phyloP scores from a whole-genome alignment of 371 early-diverging fungal genomes.

The Thermomucor indicae-seudaticae region DNA sequence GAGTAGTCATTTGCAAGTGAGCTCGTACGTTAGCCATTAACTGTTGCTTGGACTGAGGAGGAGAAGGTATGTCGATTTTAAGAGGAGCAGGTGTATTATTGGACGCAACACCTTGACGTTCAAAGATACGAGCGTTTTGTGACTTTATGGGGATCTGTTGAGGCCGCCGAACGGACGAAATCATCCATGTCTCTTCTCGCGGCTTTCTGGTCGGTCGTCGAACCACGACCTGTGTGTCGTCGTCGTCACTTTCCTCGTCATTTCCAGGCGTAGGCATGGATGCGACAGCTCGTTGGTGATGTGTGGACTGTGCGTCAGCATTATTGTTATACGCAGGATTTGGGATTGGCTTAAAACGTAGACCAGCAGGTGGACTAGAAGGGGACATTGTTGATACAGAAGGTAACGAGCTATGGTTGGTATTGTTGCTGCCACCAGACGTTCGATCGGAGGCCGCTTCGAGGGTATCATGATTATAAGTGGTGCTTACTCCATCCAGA shows the following conservation, averaged over 20 bases:
- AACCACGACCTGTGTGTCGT: constrained; percentile 12
- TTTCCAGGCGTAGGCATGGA: no score
- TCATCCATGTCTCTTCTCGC: constrained; percentile 19
- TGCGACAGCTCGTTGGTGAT: no score
- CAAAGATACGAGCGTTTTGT: constrained; percentile 17
- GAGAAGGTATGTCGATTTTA: no score
- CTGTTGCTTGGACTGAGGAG: no score
- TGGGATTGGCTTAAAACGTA: constrained; percentile 13
- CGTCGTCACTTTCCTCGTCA: constrained; percentile 1
- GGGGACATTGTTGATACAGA: background rate
- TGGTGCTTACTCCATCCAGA: constrained; percentile 7
- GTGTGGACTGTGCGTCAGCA: background rate
- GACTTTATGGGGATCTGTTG: constrained; percentile 14
- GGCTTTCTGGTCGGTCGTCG: constrained; percentile 4
- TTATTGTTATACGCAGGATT: constrained; percentile 10
- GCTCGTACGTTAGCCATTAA: no score
- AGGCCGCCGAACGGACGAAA: constrained; percentile 16
- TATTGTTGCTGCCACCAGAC: background rate
- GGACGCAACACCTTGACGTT: constrained; percentile 18
- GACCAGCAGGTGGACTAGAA: background rate
- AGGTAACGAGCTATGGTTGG: background rate
- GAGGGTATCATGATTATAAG: no score
- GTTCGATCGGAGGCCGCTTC: no score
- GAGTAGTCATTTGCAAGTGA: no score
- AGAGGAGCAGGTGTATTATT: no score